These are phyloP conservation scores for Dendrobium catenatum DNA, from an alignment of 106 monocot genomes.

Conservation along the genomic window DNA sequence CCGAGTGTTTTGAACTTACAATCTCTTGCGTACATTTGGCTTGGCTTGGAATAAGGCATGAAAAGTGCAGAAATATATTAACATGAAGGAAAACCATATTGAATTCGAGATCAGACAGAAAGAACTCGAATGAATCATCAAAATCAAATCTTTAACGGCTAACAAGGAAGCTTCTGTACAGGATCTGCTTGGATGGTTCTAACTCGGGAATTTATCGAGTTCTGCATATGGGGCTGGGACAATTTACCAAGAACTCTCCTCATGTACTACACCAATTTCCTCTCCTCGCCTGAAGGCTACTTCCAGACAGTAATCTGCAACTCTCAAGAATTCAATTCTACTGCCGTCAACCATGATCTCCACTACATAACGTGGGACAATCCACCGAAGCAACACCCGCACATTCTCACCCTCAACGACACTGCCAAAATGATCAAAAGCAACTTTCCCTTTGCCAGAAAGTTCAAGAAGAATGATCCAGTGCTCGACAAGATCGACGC, in stretches of 20 bases:
- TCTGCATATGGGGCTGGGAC: slow-evolving; percentile 80
- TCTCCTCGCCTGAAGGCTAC: slow-evolving; percentile 87
- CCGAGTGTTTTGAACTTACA: too few relatives aligned
- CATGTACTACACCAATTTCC: slow-evolving; percentile 93
- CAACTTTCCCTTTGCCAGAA: slow-evolving; percentile 73
- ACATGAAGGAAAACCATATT: too few relatives aligned
- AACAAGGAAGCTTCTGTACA: not conserved
- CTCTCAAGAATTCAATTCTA: slow-evolving; percentile 29
- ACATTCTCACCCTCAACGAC: slow-evolving; percentile 32
- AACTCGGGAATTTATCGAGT: slow-evolving; percentile 62
- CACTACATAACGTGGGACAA: slow-evolving; percentile 79
- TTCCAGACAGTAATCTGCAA: slow-evolving; percentile 88
- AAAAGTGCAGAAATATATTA: too few relatives aligned
- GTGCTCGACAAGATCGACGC: slow-evolving; percentile 56
- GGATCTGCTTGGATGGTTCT: slow-evolving; percentile 83
- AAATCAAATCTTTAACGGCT: too few relatives aligned
- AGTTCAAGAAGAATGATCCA: slow-evolving; percentile 44
- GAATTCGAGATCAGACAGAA: too few relatives aligned
- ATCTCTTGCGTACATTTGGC: too few relatives aligned
- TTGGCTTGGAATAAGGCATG: too few relatives aligned
- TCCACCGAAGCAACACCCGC: slow-evolving; percentile 84
- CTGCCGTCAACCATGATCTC: slow-evolving; percentile 73
- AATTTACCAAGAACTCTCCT: slow-evolving; percentile 79
- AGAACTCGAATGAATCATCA: too few relatives aligned
- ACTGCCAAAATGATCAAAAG: slow-evolving; percentile 38